phyloP scores from a whole-genome alignment of 2,329 filamentous ascomycete genomes.

The Calonectria multiphialidica region DNA sequence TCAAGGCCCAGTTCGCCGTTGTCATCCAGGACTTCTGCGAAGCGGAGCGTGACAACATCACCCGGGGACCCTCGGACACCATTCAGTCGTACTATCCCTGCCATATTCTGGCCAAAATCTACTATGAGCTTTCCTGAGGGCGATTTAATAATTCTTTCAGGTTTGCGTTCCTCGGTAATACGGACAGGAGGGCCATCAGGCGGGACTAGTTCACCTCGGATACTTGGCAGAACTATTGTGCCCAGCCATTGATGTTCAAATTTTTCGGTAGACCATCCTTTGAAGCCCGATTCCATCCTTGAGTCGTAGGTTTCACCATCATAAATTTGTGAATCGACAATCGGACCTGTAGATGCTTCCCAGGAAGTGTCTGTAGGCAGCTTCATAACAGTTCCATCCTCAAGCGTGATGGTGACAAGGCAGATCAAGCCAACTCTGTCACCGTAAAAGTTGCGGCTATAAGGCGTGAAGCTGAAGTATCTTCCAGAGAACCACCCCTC shows the following conservation, averaged over 20 bases:
- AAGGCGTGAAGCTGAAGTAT: neutral
- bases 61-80: neutral
- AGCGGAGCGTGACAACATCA: neutral
- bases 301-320: neutral
- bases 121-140: neutral
- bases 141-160: neutral
- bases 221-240: neutral
- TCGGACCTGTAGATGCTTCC: neutral
- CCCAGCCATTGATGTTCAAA: neutral
- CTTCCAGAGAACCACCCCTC: neutral
- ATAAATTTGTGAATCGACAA: neutral
- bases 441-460: neutral
- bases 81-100: neutral
- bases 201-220: neutral
- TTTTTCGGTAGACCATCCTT: neutral
- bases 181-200: neutral
- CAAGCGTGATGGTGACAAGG: neutral
- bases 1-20: slow-evolving; percentile 51
- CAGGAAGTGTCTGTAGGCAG: neutral
- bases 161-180: neutral
- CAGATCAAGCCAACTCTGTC: neutral
- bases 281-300: neutral
- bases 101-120: neutral
- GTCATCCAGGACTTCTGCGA: neutral
- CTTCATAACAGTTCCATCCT: neutral